Evolutionary conservation across 2,329 filamentous ascomycete species (phyloP), one percentile per base, ranked within the genome.

Genomic region (Botrytis deweyae): DNA sequence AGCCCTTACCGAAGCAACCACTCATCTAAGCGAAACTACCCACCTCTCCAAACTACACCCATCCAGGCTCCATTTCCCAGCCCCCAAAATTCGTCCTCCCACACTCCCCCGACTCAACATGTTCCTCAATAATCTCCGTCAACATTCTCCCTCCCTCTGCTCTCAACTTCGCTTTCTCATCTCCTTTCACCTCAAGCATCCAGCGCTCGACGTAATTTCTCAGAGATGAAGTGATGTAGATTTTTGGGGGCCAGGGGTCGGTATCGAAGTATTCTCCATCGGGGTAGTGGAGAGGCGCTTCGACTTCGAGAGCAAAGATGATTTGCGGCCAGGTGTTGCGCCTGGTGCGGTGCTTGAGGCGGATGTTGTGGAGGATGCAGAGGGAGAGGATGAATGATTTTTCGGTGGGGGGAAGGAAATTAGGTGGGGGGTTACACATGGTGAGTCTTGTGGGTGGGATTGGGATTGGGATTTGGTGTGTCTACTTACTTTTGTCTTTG

Each of bases 201-300:
- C 62, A 64, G 18, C 62, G 38, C 6, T 29, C 1, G 7, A n/a
- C 38, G n/a, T 33, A 29, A 6, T 8, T 20, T 18, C 25, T 20
- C 3, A 29, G 38, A 12, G 14, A 42, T 12, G 1, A 8, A 1
- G 25, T 3, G 7, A 8, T 18, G 18, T 64, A 64, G 16, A 2
- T 4, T 64, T 9, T 44, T 3, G 9, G 16, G 9, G 25, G 62
- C 62, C 40, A 64, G 5, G 38, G 38, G n/a, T 64, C 40, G n/a
- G 3, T 22, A 0, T 4, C 14, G 8, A 64, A 44, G 7, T 44
- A 9, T 12, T 64, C 14, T 1, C 38, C 62, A 0, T 16, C 8
- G 7, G 38, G 25, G 0, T 42, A 16, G 40, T 64, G n/a, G 18
- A 29, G 25, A 2, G 4, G 16, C 1, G 16, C 4, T 64, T 64